Evolutionary conservation across 2,329 filamentous ascomycete species (phyloP).

Genomic region (Monilinia fructicola): DNA sequence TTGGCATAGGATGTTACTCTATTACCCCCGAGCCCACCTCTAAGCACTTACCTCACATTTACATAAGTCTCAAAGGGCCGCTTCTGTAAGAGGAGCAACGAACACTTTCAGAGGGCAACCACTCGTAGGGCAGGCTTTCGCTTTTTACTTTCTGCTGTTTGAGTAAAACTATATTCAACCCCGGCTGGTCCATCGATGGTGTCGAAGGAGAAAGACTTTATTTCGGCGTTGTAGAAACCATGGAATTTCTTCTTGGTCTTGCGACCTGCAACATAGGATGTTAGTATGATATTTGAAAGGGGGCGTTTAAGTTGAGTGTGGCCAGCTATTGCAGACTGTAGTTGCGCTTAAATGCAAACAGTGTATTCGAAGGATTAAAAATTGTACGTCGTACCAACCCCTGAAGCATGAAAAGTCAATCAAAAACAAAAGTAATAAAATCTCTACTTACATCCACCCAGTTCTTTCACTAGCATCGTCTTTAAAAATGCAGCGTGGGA

Average conservation of each 20-base stretch:
- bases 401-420: not conserved
- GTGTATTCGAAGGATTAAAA: not conserved
- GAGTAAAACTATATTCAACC: not conserved
- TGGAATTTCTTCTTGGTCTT: not conserved
- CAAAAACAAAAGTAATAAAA: not conserved
- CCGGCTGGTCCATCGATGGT: not conserved
- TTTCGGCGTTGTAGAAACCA: not conserved
- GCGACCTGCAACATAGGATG: not conserved
- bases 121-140: not conserved
- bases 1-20: not conserved
- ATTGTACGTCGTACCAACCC: not conserved
- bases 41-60: not conserved
- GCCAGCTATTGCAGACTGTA: not conserved
- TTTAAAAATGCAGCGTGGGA: slow-evolving; percentile 2
- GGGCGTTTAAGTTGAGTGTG: not conserved
- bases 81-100: not conserved
- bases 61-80: not conserved
- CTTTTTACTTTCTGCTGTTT: not conserved
- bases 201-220: slow-evolving; percentile 5
- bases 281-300: not conserved
- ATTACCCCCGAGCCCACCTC: not conserved
- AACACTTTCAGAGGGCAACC: not conserved
- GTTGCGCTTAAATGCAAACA: not conserved
- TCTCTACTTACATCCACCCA: not conserved
- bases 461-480: not conserved